Conservation (phyloP, 2,329 filamentous ascomycete species). For the Fusarium penzigii region DNA sequence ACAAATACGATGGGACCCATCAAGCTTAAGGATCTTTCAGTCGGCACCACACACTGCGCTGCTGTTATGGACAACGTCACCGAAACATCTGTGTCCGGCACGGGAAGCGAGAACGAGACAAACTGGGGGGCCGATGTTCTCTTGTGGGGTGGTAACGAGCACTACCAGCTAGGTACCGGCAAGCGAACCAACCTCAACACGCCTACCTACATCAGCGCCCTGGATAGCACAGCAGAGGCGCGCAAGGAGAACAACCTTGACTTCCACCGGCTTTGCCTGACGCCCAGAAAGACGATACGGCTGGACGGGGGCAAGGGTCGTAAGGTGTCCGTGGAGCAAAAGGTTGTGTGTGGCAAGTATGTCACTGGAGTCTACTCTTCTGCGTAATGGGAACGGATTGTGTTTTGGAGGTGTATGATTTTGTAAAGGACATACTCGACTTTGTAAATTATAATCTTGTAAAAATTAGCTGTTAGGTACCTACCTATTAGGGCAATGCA, state of each 20-base stretch:
- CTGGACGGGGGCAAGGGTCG: constrained; percentile 62
- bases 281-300: constrained; percentile 70
- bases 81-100: constrained; percentile 56
- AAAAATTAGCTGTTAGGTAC: neutral
- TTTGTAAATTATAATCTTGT: neutral
- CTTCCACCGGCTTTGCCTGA: constrained; percentile 76
- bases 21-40: constrained; percentile 68
- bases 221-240: constrained; percentile 64
- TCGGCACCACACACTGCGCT: constrained; percentile 78
- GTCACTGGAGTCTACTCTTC: constrained; percentile 82
- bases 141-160: constrained; percentile 95
- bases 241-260: constrained; percentile 61
- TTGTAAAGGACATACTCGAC: constrained; percentile 1
- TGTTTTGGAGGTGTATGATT: neutral
- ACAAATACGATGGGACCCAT: constrained; percentile 72
- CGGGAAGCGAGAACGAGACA: constrained; percentile 64
- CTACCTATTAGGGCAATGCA: no score
- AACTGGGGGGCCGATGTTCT: constrained; percentile 89
- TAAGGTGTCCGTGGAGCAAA: constrained; percentile 78
- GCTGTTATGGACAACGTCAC: constrained; percentile 84
- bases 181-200: constrained; percentile 77
- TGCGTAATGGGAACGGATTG: constrained; percentile 35
- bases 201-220: constrained; percentile 76
- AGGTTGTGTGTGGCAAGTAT: constrained; percentile 80
- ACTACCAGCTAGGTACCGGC: constrained; percentile 89